These are phyloP conservation scores for Hirsutella thompsonii DNA, from an alignment of 2,329 filamentous ascomycete species.

Conservation along the genomic window DNA sequence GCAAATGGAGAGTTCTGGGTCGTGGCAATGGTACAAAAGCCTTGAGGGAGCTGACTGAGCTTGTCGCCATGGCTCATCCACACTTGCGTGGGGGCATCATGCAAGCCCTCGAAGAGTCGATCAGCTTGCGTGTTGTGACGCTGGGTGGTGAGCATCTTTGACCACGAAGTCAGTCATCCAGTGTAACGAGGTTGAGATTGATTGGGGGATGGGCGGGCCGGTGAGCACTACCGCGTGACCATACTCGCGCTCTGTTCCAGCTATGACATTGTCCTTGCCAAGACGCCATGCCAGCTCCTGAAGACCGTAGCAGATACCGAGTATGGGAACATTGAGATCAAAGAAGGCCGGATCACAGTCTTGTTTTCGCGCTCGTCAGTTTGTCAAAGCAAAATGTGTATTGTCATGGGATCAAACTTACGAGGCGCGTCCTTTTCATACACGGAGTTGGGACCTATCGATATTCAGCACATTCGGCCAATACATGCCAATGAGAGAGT, in stretches of 20 bases:
- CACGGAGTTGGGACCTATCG: conserved; percentile 48
- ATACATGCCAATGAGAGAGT: background rate
- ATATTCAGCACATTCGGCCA: no score
- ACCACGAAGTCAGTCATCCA: no score
- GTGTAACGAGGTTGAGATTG: no score
- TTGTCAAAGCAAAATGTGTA: background rate
- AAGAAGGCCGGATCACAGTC: conserved; percentile 57
- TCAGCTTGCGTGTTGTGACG: conserved; percentile 44
- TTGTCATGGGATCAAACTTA: conserved; percentile 12
- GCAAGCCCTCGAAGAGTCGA: conserved; percentile 64
- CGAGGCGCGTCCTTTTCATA: conserved; percentile 61
- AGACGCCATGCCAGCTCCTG: conserved; percentile 53
- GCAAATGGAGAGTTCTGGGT: conserved; percentile 69
- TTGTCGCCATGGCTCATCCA: conserved; percentile 92
- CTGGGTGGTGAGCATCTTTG: conserved; percentile 1
- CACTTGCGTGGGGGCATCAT: conserved; percentile 37
- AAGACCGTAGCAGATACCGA: conserved; percentile 14
- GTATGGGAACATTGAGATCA: conserved; percentile 14
- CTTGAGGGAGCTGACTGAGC: conserved; percentile 58
- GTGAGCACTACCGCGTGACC: conserved; percentile 1
- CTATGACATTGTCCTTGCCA: conserved; percentile 8
- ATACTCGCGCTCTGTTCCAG: conserved; percentile 9
- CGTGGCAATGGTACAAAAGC: conserved; percentile 61
- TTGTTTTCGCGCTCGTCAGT: conserved; percentile 8
- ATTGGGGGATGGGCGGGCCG: background rate